A percentile compares a stretch with the other conserved stretches of the same genome.
phyloP scores from a whole-genome alignment of 106 monocot species.

The Allium sativum region DNA sequence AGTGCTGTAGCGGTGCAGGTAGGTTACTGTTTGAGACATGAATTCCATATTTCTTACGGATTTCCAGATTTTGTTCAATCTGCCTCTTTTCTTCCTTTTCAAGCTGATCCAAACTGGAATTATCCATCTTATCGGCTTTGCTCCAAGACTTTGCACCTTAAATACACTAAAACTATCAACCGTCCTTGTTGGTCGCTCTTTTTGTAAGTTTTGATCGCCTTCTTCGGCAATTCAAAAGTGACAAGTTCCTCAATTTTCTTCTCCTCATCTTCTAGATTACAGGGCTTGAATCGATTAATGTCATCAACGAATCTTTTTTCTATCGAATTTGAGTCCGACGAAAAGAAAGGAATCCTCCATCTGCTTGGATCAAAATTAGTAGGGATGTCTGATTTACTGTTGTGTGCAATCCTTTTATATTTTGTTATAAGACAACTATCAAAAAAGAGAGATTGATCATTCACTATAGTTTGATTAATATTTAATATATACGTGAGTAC shows the following conservation, averaged over 20 bases:
- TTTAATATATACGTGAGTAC: no score
- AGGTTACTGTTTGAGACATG: conserved; percentile 66
- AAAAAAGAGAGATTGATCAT: no score
- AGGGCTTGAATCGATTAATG: conserved; percentile 37
- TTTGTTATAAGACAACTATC: no score
- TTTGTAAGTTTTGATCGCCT: conserved; percentile 17
- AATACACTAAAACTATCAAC: conserved; percentile 71
- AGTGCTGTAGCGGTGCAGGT: conserved; percentile 60
- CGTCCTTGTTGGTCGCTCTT: conserved; percentile 16
- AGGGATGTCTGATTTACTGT: no score
- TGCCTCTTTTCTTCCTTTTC: conserved; percentile 48
- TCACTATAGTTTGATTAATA: no score
- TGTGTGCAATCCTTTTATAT: no score
- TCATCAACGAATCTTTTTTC: conserved; percentile 54
- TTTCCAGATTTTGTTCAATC: conserved; percentile 60
- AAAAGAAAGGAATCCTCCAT: conserved; percentile 29
- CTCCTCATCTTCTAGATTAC: conserved; percentile 13
- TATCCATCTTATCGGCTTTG: neutral
- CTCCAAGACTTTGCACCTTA: conserved; percentile 19
- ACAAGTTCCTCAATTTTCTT: conserved; percentile 3
- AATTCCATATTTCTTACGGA: conserved; percentile 80
- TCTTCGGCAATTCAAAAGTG: neutral
- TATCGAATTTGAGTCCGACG: conserved; percentile 56
- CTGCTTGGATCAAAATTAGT: no score
- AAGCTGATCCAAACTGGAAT: neutral